Evolutionary conservation across 1,139 yeast species (phyloP), one percentile per base, ranked within the genome.

Genomic region (Nakaseomyces uthaithaninus): DNA sequence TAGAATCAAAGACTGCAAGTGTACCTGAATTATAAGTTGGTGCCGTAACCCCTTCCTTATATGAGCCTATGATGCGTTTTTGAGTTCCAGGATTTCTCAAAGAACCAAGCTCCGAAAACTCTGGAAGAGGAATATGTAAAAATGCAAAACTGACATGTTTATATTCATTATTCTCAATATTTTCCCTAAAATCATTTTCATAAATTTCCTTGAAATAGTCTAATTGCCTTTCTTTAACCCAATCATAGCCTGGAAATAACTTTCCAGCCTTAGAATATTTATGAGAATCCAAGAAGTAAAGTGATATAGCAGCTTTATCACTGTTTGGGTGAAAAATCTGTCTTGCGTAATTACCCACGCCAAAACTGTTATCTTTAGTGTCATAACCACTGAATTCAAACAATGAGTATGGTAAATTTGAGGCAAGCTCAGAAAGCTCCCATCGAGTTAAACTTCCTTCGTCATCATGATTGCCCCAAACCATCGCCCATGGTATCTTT

Each of bases 91-190:
- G 46, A 5, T 35, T 25, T 25, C 48, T 51, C 4, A 48, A 42
- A n/a, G 65, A 55, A 16, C 57, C 48, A 14, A 64, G 45, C 41
- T 79, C 71, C 42, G 75, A 65, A 57, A 75, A 87, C 59, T 89
- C 96, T 0, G 95, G 93, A 15, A 87, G 52, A 0, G 98, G 98
- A 30, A 91, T 87, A 57, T 91, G 97, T 69, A 87, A 81, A 54
- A 89, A 89, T 0, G 94, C 95, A 87, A 91, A 78, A 14, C 87
- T 72, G 48, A 84, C 53, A 42, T 73, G 82, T 20, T 20, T 31
- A 31, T 22, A 60, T n/a, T 72, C 46, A 53, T 67, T 67, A 17
- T 65, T 54, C 28, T 65, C 62, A 15, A 35, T 56, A 49, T 12
- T 60, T 15, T 18, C 20, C 30, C 54, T 48, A 17, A 20, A 55